Percentiles rank a stretch among this genome's conserved stretches.
phyloP scores from a whole-genome alignment of 208 protist genomes.

The Balamuthia mandrillaris region DNA sequence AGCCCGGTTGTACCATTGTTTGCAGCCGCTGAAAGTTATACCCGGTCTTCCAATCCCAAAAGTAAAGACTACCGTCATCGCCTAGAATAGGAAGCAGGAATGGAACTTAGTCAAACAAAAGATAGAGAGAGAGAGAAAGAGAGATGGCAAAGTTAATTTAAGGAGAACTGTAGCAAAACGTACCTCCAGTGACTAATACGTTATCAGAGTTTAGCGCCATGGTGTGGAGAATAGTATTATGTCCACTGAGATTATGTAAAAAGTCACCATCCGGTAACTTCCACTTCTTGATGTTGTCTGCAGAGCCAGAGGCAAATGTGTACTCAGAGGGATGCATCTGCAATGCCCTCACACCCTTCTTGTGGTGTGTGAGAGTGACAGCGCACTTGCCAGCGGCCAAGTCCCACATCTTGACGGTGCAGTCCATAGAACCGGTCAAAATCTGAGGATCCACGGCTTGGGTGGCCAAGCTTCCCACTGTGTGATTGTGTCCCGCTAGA shows the following conservation, averaged over 20 bases:
- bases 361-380: conserved; percentile 94
- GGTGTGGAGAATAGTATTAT: conserved; percentile 79
- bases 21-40: conserved; percentile 83
- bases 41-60: conserved; percentile 97
- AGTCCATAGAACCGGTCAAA: conserved; percentile 60
- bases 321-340: conserved; percentile 81
- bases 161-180: neutral
- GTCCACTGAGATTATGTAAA: conserved; percentile 86
- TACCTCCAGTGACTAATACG: conserved; percentile 86
- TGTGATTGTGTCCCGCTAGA: conserved; percentile 89
- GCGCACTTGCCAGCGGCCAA: conserved; percentile 60
- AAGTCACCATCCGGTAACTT: conserved; percentile 89
- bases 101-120: no score
- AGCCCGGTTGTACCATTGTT: conserved; percentile 74
- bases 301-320: conserved; percentile 87
- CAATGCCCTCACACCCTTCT: conserved; percentile 93
- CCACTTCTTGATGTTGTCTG: conserved; percentile 97
- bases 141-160: neutral
- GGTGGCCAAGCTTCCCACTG: conserved; percentile 82
- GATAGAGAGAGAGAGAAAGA: neutral
- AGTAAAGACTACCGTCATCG: conserved; percentile 78
- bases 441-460: conserved; percentile 84
- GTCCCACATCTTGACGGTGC: conserved; percentile 75
- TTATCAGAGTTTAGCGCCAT: conserved; percentile 84
- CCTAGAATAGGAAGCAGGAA: neutral